Evolutionary conservation across 148 eudicot species (phyloP).

Genomic region (Oxyria digyna): DNA sequence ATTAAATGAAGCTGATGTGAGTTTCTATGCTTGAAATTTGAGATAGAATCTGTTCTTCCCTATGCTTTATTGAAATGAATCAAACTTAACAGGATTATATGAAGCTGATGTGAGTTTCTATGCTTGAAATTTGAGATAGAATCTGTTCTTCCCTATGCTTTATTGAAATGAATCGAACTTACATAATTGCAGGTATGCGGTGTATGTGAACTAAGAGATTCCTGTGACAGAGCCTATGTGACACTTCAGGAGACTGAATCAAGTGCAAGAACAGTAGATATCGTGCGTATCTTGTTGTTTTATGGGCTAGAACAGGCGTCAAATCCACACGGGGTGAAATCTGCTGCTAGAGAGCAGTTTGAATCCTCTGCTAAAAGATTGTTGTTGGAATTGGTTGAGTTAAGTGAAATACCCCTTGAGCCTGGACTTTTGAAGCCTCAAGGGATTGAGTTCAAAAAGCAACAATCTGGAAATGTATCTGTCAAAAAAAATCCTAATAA

Average conservation of each 20-base stretch:
- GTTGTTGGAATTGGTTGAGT: slow-evolving; percentile 43
- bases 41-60: background rate
- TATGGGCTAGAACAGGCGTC: slow-evolving; percentile 65
- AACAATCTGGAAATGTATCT: slow-evolving; percentile 18
- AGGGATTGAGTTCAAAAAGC: slow-evolving; percentile 20
- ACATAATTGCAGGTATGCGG: slow-evolving; percentile 55
- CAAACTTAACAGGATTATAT: slow-evolving; percentile 45
- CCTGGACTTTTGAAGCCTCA: slow-evolving; percentile 30
- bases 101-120: slow-evolving; percentile 74
- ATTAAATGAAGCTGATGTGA: slow-evolving; percentile 77
- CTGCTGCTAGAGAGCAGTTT: slow-evolving; percentile 31
- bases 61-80: background rate
- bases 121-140: too few relatives aligned
- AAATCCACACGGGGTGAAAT: slow-evolving; percentile 28
- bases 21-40: slow-evolving; percentile 15
- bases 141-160: too few relatives aligned
- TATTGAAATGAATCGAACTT: too few relatives aligned
- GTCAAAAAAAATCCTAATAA: slow-evolving; percentile 24
- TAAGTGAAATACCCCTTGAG: slow-evolving; percentile 34
- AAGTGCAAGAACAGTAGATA: slow-evolving; percentile 66
- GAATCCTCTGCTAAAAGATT: slow-evolving; percentile 65
- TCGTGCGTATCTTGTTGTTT: slow-evolving; percentile 64
- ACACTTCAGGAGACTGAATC: slow-evolving; percentile 46
- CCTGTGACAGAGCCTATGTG: slow-evolving; percentile 83
- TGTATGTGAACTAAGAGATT: slow-evolving; percentile 55